Evolutionary conservation across 2,329 filamentous ascomycete genomes (phyloP), one percentile per base, ranked within the genome.

Genomic region (Penicillium crustosum): DNA sequence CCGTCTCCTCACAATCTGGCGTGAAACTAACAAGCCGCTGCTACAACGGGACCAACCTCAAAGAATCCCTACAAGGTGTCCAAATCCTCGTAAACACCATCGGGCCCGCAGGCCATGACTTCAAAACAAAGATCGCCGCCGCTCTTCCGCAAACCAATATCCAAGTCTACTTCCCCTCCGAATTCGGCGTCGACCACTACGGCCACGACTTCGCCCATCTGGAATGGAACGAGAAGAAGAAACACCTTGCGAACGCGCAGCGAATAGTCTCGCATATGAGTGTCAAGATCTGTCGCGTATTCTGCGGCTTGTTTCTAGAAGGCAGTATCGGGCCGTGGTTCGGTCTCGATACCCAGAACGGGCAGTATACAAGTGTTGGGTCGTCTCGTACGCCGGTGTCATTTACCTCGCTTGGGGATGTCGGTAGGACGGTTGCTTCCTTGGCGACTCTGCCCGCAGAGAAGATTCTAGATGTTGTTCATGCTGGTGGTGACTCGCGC

Each of bases 101-200:
- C 51, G 69, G 69, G 0, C 53, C 64, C 0, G 47, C 60, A 4
- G 68, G 73, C 55, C 65, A 73, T 36, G 48, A 50, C 12, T 68
- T 74, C 55, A 70, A 70, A 50, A 70, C 72, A 25, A 64, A 61
- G 17, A 61, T 73, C 31, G 59, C 68, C 23, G 58, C 56, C 10
- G 58, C 60, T 2, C 48, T 74, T 0, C 66, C 70, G 2, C 21
- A 53, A 23, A 66, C 72, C 0, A 45, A 61, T 0, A 57, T 75
- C 29, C 66, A 66, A 56, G 53, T 75, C 6, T 76, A 76, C 58
- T 67, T 75, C 45, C 12, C 44, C 10, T 75, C 74, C 5, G 73
- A 75, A 29, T 75, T 75, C 49, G 74, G 74, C 13, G 73, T 75
- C 39, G 69, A 76, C 55, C 73, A 76, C 53, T 72, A 73, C 47